These are phyloP conservation scores for Fusarium acutatum DNA, from an alignment of 2,329 filamentous ascomycete genomes.

Conservation along the genomic window DNA sequence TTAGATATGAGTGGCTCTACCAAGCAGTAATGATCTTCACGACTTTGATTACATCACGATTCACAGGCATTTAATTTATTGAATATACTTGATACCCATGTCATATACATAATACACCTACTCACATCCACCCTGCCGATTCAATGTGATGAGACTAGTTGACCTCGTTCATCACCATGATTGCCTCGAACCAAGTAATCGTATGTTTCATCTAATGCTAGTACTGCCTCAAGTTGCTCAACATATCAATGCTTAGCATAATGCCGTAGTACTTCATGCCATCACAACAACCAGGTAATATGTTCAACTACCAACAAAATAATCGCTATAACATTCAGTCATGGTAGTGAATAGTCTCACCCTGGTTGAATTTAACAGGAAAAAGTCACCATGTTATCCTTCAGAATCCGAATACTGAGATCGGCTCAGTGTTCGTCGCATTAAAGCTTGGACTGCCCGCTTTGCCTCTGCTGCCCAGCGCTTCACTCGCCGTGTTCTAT, in stretches of 20 bases:
- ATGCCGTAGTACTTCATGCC: background rate
- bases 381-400: background rate
- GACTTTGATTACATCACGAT: background rate
- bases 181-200: background rate
- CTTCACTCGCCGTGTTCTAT: constrained; percentile 42
- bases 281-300: background rate
- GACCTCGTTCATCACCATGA: background rate
- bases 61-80: background rate
- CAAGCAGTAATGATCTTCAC: constrained; percentile 31
- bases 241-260: background rate
- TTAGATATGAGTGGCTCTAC: constrained; percentile 45
- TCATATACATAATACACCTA: background rate
- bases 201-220: background rate
- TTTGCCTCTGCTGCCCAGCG: constrained; percentile 48
- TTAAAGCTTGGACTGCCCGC: constrained; percentile 44
- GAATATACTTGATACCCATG: constrained; percentile 28
- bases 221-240: constrained; percentile 14
- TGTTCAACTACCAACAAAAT: background rate
- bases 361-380: background rate
- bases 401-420: constrained; percentile 32
- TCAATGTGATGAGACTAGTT: background rate
- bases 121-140: background rate
- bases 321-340: background rate
- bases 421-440: constrained; percentile 46
- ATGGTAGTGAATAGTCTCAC: background rate